Conservation (phyloP, 805 yeast genomes). For the Torulaspora maleeae region DNA sequence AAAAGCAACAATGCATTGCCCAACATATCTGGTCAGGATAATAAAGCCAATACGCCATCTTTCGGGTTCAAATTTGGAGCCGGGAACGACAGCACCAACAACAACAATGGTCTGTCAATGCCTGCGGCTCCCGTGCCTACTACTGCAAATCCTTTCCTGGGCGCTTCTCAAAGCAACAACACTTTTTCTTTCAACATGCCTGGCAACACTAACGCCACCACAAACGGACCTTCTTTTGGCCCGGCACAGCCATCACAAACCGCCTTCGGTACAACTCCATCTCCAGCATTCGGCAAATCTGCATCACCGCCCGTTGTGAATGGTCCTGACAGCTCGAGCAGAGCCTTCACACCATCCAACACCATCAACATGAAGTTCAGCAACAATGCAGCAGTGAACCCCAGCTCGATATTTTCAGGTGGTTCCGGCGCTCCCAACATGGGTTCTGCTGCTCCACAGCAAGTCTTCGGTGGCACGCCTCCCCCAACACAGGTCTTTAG, state of each 20-base stretch:
- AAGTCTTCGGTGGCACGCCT: conserved; percentile 14
- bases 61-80: neutral
- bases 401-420: conserved; percentile 24
- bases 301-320: conserved; percentile 13
- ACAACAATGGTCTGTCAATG: neutral
- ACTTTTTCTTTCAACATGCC: conserved; percentile 2
- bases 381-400: conserved; percentile 15
- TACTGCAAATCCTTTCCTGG: neutral
- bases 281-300: conserved; percentile 23
- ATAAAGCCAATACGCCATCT: neutral
- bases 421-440: conserved; percentile 7
- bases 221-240: conserved; percentile 6
- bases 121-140: neutral
- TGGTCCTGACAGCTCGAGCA: conserved; percentile 10
- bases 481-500: conserved; percentile 17
- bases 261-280: conserved; percentile 14
- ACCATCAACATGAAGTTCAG: conserved; percentile 29
- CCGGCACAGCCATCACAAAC: conserved; percentile 12
- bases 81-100: neutral
- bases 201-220: conserved; percentile 4
- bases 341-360: conserved; percentile 26
- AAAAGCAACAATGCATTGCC: neutral
- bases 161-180: neutral
- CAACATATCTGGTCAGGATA: neutral
- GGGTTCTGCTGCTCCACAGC: conserved; percentile 10